These are phyloP conservation scores for Myriangium duriaei DNA, from an alignment of 2,329 filamentous ascomycete species.

Conservation along the genomic window DNA sequence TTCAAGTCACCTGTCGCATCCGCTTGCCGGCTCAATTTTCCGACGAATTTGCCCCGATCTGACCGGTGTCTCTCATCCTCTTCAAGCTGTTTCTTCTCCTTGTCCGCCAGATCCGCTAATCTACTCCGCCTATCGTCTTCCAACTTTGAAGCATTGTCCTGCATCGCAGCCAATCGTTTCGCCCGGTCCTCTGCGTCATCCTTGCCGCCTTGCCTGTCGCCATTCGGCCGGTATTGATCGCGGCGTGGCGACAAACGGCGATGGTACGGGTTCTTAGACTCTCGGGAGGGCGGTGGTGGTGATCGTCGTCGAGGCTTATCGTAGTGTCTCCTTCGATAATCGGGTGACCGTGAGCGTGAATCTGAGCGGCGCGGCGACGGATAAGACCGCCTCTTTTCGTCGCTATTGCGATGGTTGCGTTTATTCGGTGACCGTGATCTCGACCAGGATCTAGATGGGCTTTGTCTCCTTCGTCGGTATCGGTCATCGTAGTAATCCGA, in stretches of 20 bases:
- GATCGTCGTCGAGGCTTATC: constrained; percentile 14
- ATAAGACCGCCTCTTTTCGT: constrained; percentile 21
- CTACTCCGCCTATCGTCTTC: constrained; percentile 58
- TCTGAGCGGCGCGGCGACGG: constrained; percentile 24
- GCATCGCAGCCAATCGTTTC: constrained; percentile 29
- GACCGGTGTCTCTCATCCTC: constrained; percentile 45
- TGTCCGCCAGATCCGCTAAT: constrained; percentile 52
- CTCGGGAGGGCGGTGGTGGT: constrained; percentile 13
- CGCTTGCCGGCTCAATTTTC: constrained; percentile 20
- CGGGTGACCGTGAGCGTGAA: constrained; percentile 21
- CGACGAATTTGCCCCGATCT: constrained; percentile 25
- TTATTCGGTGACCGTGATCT: constrained; percentile 19
- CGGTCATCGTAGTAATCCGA: background rate
- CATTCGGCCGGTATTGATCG: constrained; percentile 12
- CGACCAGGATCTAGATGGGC: constrained; percentile 9
- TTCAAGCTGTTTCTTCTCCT: constrained; percentile 51
- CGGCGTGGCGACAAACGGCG: constrained; percentile 1
- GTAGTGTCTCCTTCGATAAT: background rate
- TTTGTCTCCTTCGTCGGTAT: background rate
- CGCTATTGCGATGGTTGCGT: constrained; percentile 21
- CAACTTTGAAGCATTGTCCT: constrained; percentile 41
- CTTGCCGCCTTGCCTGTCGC: constrained; percentile 11
- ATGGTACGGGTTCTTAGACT: constrained; percentile 15
- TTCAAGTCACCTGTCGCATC: constrained; percentile 14
- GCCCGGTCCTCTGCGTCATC: constrained; percentile 24